These are phyloP conservation scores for Zhuliangozyma blackwelliae DNA, from an alignment of 1,139 yeast species.

Conservation along the genomic window DNA sequence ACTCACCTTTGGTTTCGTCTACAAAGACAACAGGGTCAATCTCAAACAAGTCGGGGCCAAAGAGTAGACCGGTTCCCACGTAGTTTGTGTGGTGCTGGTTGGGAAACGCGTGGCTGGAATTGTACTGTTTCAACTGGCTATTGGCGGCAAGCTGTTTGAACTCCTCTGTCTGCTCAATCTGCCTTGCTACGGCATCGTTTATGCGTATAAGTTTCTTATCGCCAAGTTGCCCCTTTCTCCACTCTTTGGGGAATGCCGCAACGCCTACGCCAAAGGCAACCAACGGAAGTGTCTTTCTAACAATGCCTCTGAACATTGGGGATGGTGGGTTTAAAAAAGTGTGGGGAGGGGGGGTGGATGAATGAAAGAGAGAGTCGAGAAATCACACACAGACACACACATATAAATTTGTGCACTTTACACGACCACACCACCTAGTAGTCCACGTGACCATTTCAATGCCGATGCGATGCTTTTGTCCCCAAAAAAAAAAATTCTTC, in stretches of 20 bases:
- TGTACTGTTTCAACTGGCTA: conserved; percentile 18
- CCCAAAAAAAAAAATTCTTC: no score
- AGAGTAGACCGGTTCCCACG: conserved; percentile 63
- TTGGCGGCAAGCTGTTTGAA: conserved; percentile 29
- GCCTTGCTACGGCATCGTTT: conserved; percentile 26
- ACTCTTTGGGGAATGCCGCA: conserved; percentile 38
- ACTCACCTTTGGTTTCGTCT: conserved; percentile 41
- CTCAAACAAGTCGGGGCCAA: conserved; percentile 58
- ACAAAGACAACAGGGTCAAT: conserved; percentile 62
- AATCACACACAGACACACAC: no score
- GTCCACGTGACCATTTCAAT: background rate
- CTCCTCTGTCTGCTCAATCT: conserved; percentile 27
- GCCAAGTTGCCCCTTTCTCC: conserved; percentile 23
- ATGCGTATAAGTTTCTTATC: conserved; percentile 22
- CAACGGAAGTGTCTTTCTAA: conserved; percentile 28
- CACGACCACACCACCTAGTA: no score
- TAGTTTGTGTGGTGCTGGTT: conserved; percentile 57
- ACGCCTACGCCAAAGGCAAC: conserved; percentile 47
- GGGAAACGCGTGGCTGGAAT: conserved; percentile 49
- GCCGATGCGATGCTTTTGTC: no score
- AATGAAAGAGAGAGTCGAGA: no score
- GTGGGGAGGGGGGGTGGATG: background rate
- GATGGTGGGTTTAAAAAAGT: background rate
- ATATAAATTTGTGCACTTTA: no score
- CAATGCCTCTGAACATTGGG: conserved; percentile 23